Evolutionary conservation across 768 basidiomycete species (phyloP), one percentile per base, ranked within the genome.

Genomic region (Tricholoma matsutake): DNA sequence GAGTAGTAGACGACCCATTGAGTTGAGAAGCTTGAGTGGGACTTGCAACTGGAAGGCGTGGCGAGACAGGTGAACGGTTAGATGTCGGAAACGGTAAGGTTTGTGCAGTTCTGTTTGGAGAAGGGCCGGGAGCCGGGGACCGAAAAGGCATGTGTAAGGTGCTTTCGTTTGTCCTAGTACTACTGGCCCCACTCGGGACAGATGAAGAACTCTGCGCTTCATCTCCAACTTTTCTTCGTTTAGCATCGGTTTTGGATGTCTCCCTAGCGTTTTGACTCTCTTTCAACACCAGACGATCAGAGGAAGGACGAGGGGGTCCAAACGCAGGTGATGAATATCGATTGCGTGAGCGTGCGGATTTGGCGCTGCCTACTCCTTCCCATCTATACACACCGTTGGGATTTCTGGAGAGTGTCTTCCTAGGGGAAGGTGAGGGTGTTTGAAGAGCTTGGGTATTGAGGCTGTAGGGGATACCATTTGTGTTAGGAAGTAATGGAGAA

Each of bases 291-390:
- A 78, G 67, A 34, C 70, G 78, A 31, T 75, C 71, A 39, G 81
- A 71, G 34, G 81, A 76, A 47, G 79, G 67, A 16, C 82, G 73
- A 11, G 84, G 77, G 20, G 86, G 78, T 4, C 86, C 84, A 68
- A 92, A 91, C 4, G 86, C 87, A 51, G 90, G 89, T 8, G 89
- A 90, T 56, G 83, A 81, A 68, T 85, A 89, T 45, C 89, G 86
- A 70, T 89, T 91, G 52, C 83, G 82, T 57, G 73, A 68, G 37
- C 70, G 77, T 22, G 66, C 57, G 18, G 79, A 75, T 65, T 81
- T 86, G 11, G 91, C 85, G 65, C 88, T 91, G 45, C 90, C 89
- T 32, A 78, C 87, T n/a, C 91, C 91, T 64, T 86, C 82, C 87
- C 87, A 91, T 53, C 80, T 79, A 72, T 88, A 88, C 34, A 75